Conservation (phyloP, 257 asterid species). For the Solanum gracilifrons region DNA sequence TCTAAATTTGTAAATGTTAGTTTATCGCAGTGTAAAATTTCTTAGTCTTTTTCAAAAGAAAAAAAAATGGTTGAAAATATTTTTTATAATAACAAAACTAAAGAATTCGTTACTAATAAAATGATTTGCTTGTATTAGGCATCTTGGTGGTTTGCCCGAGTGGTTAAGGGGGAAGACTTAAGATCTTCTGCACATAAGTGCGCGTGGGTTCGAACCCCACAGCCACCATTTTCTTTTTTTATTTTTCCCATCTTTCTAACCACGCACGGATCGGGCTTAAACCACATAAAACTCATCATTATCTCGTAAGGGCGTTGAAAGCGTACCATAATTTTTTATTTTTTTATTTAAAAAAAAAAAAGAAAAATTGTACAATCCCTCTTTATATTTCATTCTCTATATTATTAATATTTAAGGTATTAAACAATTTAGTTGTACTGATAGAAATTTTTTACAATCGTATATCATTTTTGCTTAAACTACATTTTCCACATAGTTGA, state of each 20-base stretch:
- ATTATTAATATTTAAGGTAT: too few species aligned
- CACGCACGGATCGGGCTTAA: too few species aligned
- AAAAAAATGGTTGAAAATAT: background rate
- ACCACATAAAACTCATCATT: too few species aligned
- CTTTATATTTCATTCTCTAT: too few species aligned
- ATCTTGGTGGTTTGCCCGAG: conserved; percentile 38
- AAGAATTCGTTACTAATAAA: background rate
- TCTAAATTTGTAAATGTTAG: background rate
- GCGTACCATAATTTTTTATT: too few species aligned
- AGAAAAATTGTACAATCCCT: too few species aligned
- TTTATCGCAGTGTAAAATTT: background rate
- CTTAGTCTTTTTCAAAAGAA: background rate
- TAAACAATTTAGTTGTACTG: too few species aligned
- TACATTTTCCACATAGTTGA: too few species aligned
- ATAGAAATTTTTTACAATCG: too few species aligned
- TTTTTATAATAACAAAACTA: background rate
- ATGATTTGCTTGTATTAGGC: rapidly evolving
- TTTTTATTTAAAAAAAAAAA: too few species aligned
- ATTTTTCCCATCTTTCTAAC: background rate
- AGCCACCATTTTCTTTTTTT: background rate
- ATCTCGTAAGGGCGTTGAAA: too few species aligned
- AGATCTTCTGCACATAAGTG: conserved; percentile 32
- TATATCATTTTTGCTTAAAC: too few species aligned
- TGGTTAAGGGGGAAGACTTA: conserved; percentile 44
- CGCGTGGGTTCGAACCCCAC: conserved; percentile 32